A percentile compares a stretch with the other conserved stretches of the same genome.
Evolutionary conservation across 306 rosid genomes (phyloP).

Genomic region (Malus sylvestris): DNA sequence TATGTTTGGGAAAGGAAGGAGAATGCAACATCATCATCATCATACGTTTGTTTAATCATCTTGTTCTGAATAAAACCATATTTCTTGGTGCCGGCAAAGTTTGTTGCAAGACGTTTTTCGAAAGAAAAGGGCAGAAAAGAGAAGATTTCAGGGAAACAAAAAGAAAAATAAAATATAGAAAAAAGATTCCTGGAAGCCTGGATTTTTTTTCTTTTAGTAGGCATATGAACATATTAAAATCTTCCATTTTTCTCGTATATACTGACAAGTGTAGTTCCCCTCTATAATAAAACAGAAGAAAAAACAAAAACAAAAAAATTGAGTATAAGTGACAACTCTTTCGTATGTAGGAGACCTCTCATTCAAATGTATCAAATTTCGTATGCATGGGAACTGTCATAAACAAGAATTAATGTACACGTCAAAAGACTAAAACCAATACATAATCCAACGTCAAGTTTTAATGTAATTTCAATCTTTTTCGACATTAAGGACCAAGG

Average conservation of each 20-base stretch:
- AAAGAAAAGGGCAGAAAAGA: background rate
- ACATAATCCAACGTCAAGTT: too few relatives aligned
- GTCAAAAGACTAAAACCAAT: too few relatives aligned
- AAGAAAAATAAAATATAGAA: background rate
- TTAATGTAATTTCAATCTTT: too few relatives aligned
- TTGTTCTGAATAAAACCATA: background rate
- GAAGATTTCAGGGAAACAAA: background rate
- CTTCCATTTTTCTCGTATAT: background rate
- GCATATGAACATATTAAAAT: background rate
- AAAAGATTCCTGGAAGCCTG: constrained; percentile 14
- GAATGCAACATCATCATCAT: too few relatives aligned
- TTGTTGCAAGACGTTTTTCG: background rate
- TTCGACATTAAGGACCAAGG: too few relatives aligned
- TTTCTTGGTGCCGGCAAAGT: constrained; percentile 1
- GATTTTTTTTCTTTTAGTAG: background rate
- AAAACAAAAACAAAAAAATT: too few relatives aligned
- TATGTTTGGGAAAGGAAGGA: too few relatives aligned
- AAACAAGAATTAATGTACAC: too few relatives aligned
- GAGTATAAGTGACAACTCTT: background rate
- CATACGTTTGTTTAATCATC: too few relatives aligned
- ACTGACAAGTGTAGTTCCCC: background rate
- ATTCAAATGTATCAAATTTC: background rate
- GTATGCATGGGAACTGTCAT: background rate
- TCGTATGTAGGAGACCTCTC: background rate
- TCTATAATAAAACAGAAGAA: too few relatives aligned